phyloP scores from a whole-genome alignment of 73 alveolate genomes.

The Paramecium bursaria region DNA sequence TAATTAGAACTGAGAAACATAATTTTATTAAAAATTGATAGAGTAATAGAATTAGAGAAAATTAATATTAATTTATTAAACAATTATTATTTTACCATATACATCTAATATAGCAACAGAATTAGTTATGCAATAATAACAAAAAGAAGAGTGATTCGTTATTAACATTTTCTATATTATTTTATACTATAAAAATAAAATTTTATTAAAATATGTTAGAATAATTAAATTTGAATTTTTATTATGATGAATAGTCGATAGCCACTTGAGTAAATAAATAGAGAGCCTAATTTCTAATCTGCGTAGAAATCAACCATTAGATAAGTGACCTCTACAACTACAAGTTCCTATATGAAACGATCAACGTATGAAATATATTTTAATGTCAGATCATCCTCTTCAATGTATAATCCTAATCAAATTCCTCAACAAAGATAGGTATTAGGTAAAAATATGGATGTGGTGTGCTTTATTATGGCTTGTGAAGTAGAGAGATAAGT shows the following conservation, averaged over 20 bases:
- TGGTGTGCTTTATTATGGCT: slow-evolving; percentile 50
- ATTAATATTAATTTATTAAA: too few species aligned
- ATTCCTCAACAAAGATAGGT: slow-evolving; percentile 48
- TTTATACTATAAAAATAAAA: neutral
- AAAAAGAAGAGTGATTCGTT: neutral
- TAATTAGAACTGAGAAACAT: too few species aligned
- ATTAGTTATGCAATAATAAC: too few species aligned
- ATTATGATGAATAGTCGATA: slow-evolving; percentile 37
- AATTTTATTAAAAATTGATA: too few species aligned
- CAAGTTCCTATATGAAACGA: slow-evolving; percentile 38
- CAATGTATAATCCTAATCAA: slow-evolving; percentile 35
- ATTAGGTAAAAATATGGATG: slow-evolving; percentile 23
- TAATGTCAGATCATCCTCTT: slow-evolving; percentile 37
- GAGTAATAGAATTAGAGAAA: too few species aligned
- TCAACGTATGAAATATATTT: slow-evolving; percentile 20
- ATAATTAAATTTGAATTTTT: slow-evolving; percentile 29
- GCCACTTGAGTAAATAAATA: slow-evolving; percentile 44
- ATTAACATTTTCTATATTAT: neutral
- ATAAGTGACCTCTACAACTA: slow-evolving; percentile 28
- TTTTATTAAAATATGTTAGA: slow-evolving; percentile 16
- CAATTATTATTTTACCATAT: too few species aligned
- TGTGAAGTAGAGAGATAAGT: slow-evolving; percentile 55
- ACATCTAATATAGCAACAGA: too few species aligned
- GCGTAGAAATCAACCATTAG: slow-evolving; percentile 25
- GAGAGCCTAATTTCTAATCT: neutral